Conservation (phyloP, 1,139 yeast genomes). For the Pichia sp. region DNA sequence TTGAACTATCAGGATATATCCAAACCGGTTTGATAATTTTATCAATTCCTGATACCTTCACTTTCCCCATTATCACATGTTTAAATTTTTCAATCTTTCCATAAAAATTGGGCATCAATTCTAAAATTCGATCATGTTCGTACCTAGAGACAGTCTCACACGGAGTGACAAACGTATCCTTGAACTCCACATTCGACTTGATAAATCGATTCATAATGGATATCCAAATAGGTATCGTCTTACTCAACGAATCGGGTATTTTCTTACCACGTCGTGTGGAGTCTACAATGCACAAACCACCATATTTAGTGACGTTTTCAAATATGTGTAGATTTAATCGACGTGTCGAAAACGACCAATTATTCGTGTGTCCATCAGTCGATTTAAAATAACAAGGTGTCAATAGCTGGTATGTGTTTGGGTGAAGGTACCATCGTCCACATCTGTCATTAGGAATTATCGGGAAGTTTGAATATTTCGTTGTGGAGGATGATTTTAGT, state of each 20-base stretch:
- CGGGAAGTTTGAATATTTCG: too few species aligned
- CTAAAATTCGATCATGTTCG: conserved; percentile 50
- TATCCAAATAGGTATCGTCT: conserved; percentile 89
- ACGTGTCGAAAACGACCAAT: conserved; percentile 72
- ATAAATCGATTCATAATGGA: conserved; percentile 60
- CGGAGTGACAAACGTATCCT: conserved; percentile 41
- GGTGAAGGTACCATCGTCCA: conserved; percentile 76
- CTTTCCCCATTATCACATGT: neutral
- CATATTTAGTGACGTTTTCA: conserved; percentile 35
- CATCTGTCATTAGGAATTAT: conserved; percentile 75
- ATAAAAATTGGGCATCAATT: conserved; percentile 45
- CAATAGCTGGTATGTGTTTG: conserved; percentile 35
- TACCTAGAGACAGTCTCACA: conserved; percentile 46
- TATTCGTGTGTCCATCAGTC: conserved; percentile 80
- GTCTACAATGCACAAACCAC: conserved; percentile 64
- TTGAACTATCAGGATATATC: conserved; percentile 51
- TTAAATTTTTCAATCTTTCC: conserved; percentile 37
- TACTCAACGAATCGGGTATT: conserved; percentile 81
- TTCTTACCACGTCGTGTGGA: conserved; percentile 79
- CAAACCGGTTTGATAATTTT: conserved; percentile 56
- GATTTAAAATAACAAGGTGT: conserved; percentile 65
- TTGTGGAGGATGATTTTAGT: conserved; percentile 27
- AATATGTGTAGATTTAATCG: conserved; percentile 69
- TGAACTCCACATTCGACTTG: conserved; percentile 30
- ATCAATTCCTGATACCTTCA: neutral